A percentile compares a stretch with the other conserved stretches of the same genome.
These are phyloP conservation scores for Cladorrhinum samala DNA, from an alignment of 495 filamentous ascomycete genomes.

Conservation along the genomic window DNA sequence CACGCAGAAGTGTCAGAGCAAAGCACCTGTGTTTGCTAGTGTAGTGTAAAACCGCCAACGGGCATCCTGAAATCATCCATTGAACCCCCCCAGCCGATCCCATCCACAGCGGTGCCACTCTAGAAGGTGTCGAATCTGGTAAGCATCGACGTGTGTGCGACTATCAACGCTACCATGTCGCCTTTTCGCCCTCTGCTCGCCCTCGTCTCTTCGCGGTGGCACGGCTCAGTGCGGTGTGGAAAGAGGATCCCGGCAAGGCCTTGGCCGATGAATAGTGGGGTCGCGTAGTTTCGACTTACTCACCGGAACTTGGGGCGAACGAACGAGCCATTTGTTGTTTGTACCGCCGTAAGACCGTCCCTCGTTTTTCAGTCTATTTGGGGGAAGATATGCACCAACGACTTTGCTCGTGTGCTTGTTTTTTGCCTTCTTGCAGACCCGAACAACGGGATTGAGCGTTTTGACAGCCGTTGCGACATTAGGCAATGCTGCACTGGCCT, in stretches of 20 bases:
- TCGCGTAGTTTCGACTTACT: constrained; percentile 5
- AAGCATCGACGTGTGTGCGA: not conserved
- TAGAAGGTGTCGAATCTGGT: not conserved
- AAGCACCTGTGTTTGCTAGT: too few species aligned
- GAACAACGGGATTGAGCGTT: not conserved
- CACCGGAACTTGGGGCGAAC: constrained; percentile 12
- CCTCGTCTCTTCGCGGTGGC: constrained; percentile 12
- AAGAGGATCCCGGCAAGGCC: constrained; percentile 8
- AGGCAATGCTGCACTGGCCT: not conserved
- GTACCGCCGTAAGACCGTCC: not conserved
- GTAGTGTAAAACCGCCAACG: not conserved
- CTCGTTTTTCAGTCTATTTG: constrained; percentile 8
- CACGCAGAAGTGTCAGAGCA: too few species aligned
- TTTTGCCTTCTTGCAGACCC: not conserved
- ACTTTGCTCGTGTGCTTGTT: not conserved
- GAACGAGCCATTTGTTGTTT: constrained; percentile 15
- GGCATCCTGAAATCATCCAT: not conserved
- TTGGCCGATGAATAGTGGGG: constrained; percentile 13
- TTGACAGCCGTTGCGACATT: not conserved
- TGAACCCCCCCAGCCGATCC: not conserved
- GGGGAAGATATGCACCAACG: not conserved
- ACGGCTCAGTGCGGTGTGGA: constrained; percentile 6
- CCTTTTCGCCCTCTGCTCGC: constrained; percentile 8
- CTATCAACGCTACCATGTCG: not conserved
- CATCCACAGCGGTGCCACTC: not conserved